phyloP scores from a whole-genome alignment of 75 land plant genomes.

The Cryptomeria japonica region DNA sequence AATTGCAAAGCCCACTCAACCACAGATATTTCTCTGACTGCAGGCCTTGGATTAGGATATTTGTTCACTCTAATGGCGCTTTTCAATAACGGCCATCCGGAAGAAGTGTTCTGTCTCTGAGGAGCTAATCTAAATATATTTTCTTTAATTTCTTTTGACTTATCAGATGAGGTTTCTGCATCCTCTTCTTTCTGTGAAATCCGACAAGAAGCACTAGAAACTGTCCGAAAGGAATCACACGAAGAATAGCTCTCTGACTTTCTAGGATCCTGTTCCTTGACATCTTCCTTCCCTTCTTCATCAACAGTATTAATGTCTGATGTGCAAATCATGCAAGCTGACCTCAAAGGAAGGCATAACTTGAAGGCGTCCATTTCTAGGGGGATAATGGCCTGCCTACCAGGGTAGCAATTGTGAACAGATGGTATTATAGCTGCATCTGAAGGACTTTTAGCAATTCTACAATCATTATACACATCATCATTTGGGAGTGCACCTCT shows the following conservation, averaged over 20 bases:
- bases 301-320: not conserved
- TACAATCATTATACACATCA: not conserved
- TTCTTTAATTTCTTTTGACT: slow-evolving; percentile 3
- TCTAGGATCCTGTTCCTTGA: not conserved
- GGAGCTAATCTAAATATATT: not conserved
- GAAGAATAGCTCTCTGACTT: slow-evolving; percentile 13
- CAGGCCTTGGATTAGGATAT: slow-evolving; percentile 12
- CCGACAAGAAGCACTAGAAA: slow-evolving; percentile 9
- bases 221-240: slow-evolving; percentile 12
- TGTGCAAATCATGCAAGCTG: not conserved
- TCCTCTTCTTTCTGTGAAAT: slow-evolving; percentile 8
- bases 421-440: slow-evolving; percentile 1
- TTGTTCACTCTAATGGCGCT: slow-evolving; percentile 15
- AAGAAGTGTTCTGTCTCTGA: slow-evolving; percentile 15
- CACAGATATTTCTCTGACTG: slow-evolving; percentile 47
- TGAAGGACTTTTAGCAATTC: not conserved
- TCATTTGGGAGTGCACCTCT: not conserved
- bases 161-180: slow-evolving; percentile 2
- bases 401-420: not conserved
- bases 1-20: slow-evolving; percentile 55
- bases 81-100: slow-evolving; percentile 60
- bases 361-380: slow-evolving; percentile 5
- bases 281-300: not conserved
- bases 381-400: slow-evolving; percentile 9
- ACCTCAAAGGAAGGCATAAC: slow-evolving; percentile 6